These are phyloP conservation scores for Pisolithus tinctorius DNA, from an alignment of 768 basidiomycete genomes.

Conservation along the genomic window DNA sequence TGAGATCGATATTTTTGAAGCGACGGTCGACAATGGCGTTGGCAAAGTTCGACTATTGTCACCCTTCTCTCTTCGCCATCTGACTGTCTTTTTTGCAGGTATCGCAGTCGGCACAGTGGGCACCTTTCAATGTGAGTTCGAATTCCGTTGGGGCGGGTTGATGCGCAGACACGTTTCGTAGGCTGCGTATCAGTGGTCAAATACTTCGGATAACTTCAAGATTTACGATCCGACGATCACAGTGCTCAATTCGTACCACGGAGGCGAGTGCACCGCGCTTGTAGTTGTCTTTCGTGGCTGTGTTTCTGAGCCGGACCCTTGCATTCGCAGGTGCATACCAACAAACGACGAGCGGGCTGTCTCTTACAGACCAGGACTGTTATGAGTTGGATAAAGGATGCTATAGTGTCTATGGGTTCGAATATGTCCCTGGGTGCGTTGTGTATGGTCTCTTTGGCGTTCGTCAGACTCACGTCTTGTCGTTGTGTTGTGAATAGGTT, in stretches of 20 bases:
- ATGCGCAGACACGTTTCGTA: slow-evolving; percentile 4
- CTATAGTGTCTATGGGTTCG: slow-evolving; percentile 47
- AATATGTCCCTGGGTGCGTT: slow-evolving; percentile 38
- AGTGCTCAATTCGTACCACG: slow-evolving; percentile 37
- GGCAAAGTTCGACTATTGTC: slow-evolving; percentile 26
- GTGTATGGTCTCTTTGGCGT: not conserved
- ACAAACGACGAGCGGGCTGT: slow-evolving; percentile 33
- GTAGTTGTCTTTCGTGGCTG: slow-evolving; percentile 15
- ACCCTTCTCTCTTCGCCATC: slow-evolving; percentile 1
- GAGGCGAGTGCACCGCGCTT: slow-evolving; percentile 24
- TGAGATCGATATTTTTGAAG: slow-evolving; percentile 57
- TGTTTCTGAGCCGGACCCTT: slow-evolving; percentile 6
- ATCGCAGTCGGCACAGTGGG: slow-evolving; percentile 49
- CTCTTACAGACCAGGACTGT: slow-evolving; percentile 35
- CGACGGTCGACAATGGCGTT: slow-evolving; percentile 25
- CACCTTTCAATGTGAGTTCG: slow-evolving; percentile 26
- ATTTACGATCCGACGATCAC: slow-evolving; percentile 34
- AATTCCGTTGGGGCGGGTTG: not conserved
- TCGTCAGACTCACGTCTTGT: not conserved
- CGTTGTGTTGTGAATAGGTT: slow-evolving; percentile 25
- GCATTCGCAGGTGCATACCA: slow-evolving; percentile 26
- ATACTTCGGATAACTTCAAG: slow-evolving; percentile 26
- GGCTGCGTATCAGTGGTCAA: slow-evolving; percentile 40
- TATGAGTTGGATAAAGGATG: slow-evolving; percentile 37
- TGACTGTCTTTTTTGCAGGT: slow-evolving; percentile 28